Conservation (phyloP, 2,329 filamentous ascomycete species). For the Neobulgaria alba region DNA sequence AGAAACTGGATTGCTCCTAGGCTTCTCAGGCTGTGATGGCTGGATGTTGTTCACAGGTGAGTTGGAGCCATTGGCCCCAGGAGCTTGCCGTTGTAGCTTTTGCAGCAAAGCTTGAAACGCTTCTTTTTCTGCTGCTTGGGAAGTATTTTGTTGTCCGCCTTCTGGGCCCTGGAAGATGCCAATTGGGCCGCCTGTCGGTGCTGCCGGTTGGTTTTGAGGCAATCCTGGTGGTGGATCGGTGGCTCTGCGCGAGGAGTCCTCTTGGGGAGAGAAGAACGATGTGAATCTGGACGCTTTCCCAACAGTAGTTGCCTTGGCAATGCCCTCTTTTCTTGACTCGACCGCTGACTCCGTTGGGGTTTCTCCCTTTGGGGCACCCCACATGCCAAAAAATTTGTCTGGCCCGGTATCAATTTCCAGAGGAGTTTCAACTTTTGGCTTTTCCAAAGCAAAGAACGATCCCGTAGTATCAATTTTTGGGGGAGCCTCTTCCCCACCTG, state of each 20-base stretch:
- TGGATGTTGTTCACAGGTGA: constrained; percentile 33
- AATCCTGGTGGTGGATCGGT: constrained; percentile 41
- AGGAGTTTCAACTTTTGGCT: constrained; percentile 46
- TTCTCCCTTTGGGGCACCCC: constrained; percentile 39
- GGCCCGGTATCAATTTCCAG: constrained; percentile 54
- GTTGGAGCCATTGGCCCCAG: constrained; percentile 32
- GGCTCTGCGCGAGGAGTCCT: constrained; percentile 40
- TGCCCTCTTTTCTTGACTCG: constrained; percentile 36
- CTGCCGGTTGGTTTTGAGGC: constrained; percentile 18
- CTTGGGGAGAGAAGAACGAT: constrained; percentile 61
- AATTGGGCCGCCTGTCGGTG: constrained; percentile 19
- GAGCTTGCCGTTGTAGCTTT: constrained; percentile 59
- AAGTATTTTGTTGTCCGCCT: constrained; percentile 15
- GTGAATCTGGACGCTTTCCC: constrained; percentile 77
- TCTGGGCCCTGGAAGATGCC: constrained; percentile 10
- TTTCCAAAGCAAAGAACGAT: constrained; percentile 33
- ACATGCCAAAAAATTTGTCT: constrained; percentile 69
- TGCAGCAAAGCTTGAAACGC: constrained; percentile 76
- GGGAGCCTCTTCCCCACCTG: constrained; percentile 31
- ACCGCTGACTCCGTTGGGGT: constrained; percentile 30
- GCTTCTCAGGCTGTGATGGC: constrained; percentile 35
- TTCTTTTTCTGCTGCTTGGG: constrained; percentile 58
- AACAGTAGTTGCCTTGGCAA: constrained; percentile 36
- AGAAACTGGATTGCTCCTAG: constrained; percentile 37
- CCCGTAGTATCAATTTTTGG: constrained; percentile 31